phyloP scores from a whole-genome alignment of 495 filamentous ascomycete species.

The Neurospora sp. region DNA sequence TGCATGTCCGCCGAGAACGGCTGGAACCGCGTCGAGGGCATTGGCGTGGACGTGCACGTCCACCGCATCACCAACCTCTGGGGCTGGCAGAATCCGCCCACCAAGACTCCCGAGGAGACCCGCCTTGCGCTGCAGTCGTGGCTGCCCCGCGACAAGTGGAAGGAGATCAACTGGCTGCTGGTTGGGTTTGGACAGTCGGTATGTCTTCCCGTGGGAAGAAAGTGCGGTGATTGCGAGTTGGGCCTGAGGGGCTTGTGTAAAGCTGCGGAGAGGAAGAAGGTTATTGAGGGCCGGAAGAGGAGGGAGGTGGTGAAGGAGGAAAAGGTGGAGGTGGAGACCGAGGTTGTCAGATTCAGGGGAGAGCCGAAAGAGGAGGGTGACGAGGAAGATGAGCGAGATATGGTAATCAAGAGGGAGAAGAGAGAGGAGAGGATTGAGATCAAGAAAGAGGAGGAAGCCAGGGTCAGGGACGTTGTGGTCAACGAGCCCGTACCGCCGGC shows the following conservation, averaged over 20 bases:
- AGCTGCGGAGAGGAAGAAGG: slow-evolving; percentile 51
- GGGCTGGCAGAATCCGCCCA: slow-evolving; percentile 68
- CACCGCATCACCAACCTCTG: slow-evolving; percentile 93
- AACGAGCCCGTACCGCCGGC: neutral
- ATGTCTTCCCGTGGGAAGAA: slow-evolving; percentile 68
- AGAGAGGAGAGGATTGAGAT: slow-evolving; percentile 5
- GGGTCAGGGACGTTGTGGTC: neutral
- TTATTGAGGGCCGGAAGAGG: slow-evolving; percentile 34
- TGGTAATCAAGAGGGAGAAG: slow-evolving; percentile 16
- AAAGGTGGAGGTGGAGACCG: slow-evolving; percentile 14
- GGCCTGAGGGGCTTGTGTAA: slow-evolving; percentile 66
- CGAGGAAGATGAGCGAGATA: slow-evolving; percentile 8
- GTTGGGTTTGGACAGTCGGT: slow-evolving; percentile 85
- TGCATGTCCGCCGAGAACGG: slow-evolving; percentile 56
- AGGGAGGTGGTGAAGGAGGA: slow-evolving; percentile 18
- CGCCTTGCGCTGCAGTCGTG: slow-evolving; percentile 66
- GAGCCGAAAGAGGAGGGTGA: neutral
- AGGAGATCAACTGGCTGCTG: slow-evolving; percentile 86
- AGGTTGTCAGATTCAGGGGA: slow-evolving; percentile 18
- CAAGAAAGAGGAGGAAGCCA: neutral
- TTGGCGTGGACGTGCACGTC: slow-evolving; percentile 60
- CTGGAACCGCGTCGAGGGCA: slow-evolving; percentile 49
- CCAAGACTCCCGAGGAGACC: slow-evolving; percentile 79
- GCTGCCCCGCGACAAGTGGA: slow-evolving; percentile 82
- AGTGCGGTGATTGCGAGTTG: slow-evolving; percentile 75